Conservation (phyloP, 345 rosid species). For the Hibiscus trionum region DNA sequence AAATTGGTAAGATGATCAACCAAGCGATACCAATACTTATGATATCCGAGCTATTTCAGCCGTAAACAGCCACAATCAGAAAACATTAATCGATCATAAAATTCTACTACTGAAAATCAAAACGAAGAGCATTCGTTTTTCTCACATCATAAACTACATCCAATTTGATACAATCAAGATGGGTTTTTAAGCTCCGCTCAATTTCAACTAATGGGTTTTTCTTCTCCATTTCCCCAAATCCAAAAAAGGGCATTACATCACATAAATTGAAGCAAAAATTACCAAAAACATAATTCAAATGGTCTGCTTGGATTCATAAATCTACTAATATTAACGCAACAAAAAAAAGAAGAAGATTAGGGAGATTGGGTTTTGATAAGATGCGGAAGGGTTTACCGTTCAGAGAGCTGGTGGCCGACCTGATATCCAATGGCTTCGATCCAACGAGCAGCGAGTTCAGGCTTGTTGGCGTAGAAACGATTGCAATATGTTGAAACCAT, state of each 20-base stretch:
- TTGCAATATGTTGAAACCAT: conserved; percentile 80
- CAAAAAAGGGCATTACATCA: background rate
- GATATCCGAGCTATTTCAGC: background rate
- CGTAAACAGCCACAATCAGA: background rate
- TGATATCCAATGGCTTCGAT: conserved; percentile 99
- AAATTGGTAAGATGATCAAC: background rate
- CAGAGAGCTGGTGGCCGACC: conserved; percentile 99
- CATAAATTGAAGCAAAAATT: background rate
- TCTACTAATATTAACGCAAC: background rate
- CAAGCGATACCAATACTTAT: background rate
- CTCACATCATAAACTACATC: too few relatives aligned
- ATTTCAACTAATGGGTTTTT: background rate
- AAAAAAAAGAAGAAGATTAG: background rate
- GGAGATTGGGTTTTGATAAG: background rate
- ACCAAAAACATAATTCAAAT: background rate
- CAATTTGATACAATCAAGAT: too few relatives aligned
- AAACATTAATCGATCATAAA: background rate
- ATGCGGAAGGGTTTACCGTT: conserved; percentile 45
- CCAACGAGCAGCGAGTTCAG: conserved; percentile 98
- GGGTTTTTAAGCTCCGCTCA: background rate
- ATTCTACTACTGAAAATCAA: too few relatives aligned
- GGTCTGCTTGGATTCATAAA: background rate
- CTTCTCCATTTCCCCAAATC: background rate
- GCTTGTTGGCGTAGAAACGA: conserved; percentile 75
- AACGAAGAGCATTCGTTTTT: too few relatives aligned